These are phyloP conservation scores for Eremomyces bilateralis DNA, from an alignment of 495 filamentous ascomycete species.

Conservation along the genomic window DNA sequence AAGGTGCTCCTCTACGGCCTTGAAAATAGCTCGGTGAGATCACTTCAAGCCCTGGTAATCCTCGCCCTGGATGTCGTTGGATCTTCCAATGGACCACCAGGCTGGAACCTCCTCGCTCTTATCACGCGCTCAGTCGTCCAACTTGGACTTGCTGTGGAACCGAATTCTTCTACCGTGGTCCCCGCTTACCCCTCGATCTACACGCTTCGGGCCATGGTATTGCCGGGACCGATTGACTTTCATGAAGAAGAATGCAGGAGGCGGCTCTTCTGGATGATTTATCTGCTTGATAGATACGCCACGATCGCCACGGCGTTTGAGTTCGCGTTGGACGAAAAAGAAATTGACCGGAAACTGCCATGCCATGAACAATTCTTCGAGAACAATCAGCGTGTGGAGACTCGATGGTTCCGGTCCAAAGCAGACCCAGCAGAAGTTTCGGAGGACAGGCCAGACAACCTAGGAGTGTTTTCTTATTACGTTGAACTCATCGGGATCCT, in stretches of 20 bases:
- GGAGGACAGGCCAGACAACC: conserved; percentile 50
- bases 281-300: conserved; percentile 69
- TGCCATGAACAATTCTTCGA: conserved; percentile 73
- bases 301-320: conserved; percentile 78
- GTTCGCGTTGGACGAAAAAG: conserved; percentile 67
- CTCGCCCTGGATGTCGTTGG: conserved; percentile 59
- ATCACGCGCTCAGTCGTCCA: conserved; percentile 75
- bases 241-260: conserved; percentile 72
- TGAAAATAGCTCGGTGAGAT: conserved; percentile 73
- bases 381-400: conserved; percentile 64
- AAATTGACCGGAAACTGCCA: conserved; percentile 69
- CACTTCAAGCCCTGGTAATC: conserved; percentile 67
- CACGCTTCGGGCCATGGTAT: conserved; percentile 56
- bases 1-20: conserved; percentile 67
- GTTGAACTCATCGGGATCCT: conserved; percentile 71
- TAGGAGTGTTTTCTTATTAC: conserved; percentile 70
- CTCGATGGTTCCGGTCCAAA: conserved; percentile 46
- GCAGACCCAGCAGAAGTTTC: conserved; percentile 29
- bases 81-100: conserved; percentile 61
- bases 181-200: conserved; percentile 66
- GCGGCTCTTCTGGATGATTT: conserved; percentile 83
- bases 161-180: conserved; percentile 48
- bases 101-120: conserved; percentile 73
- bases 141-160: conserved; percentile 59
- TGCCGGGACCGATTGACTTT: conserved; percentile 64